Evolutionary conservation across 495 filamentous ascomycete species (phyloP).

Genomic region (Tuber borchii): DNA sequence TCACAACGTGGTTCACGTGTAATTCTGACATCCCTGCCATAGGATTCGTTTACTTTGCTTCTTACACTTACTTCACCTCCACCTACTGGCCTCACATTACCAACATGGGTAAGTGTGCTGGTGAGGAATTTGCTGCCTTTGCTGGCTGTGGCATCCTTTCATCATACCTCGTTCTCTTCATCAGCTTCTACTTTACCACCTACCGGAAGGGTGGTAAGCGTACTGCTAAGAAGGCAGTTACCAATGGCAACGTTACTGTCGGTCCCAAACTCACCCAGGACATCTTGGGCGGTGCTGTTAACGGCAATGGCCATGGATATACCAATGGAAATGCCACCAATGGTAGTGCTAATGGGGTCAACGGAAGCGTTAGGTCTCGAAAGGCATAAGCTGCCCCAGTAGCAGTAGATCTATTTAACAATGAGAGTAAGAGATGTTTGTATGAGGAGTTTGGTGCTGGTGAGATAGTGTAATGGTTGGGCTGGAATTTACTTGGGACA

Average conservation of each 20-base stretch:
- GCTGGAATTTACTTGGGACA: conserved; percentile 29
- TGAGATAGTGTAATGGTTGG: conserved; percentile 35
- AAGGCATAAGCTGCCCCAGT: conserved; percentile 49
- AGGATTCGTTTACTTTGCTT: conserved; percentile 93
- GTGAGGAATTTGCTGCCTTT: conserved; percentile 95
- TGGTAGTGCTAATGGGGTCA: conserved; percentile 49
- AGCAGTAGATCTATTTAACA: conserved; percentile 9
- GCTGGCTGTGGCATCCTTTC: conserved; percentile 83
- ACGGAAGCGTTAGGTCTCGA: conserved; percentile 52
- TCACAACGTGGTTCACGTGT: background rate
- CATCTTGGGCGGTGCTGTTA: conserved; percentile 39
- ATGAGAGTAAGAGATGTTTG: background rate
- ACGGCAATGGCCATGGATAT: conserved; percentile 34
- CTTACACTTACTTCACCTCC: conserved; percentile 88
- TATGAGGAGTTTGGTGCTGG: conserved; percentile 34
- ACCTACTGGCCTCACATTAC: conserved; percentile 85
- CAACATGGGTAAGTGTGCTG: conserved; percentile 76
- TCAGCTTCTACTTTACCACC: conserved; percentile 95
- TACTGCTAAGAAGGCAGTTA: conserved; percentile 53
- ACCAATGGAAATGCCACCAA: conserved; percentile 38
- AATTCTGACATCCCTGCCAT: conserved; percentile 20
- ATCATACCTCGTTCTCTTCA: conserved; percentile 95
- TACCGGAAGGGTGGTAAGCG: conserved; percentile 79
- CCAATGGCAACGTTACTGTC: conserved; percentile 44
- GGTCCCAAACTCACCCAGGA: conserved; percentile 43